These are phyloP conservation scores for Saccharomycopsis oosterbeekiorum DNA, from an alignment of 805 yeast genomes.

Conservation along the genomic window DNA sequence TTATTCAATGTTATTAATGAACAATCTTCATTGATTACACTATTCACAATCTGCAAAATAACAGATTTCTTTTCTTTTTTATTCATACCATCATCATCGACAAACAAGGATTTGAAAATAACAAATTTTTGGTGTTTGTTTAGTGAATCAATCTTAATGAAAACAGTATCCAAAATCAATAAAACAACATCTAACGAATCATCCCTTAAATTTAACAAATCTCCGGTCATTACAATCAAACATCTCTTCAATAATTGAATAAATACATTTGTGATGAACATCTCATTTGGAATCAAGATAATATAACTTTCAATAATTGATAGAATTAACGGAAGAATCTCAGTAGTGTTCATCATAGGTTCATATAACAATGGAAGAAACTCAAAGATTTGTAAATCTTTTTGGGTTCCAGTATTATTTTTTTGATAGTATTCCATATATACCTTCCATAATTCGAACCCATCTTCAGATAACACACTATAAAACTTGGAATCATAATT, in stretches of 20 bases:
- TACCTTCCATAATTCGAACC: slow-evolving; percentile 74
- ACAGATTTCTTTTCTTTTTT: neutral
- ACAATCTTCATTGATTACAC: slow-evolving; percentile 23
- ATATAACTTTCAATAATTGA: slow-evolving; percentile 56
- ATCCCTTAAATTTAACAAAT: slow-evolving; percentile 55
- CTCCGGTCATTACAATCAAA: slow-evolving; percentile 42
- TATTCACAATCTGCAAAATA: slow-evolving; percentile 24
- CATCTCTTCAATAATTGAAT: slow-evolving; percentile 29
- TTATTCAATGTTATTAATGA: slow-evolving; percentile 24
- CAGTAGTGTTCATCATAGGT: slow-evolving; percentile 64
- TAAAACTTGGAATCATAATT: slow-evolving; percentile 47
- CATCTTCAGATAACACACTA: slow-evolving; percentile 69
- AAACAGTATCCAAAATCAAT: slow-evolving; percentile 42
- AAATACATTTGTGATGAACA: slow-evolving; percentile 29
- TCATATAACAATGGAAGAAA: slow-evolving; percentile 43
- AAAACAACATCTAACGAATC: slow-evolving; percentile 52
- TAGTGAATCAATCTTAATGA: slow-evolving; percentile 29
- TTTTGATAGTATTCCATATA: slow-evolving; percentile 43
- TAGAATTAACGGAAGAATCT: slow-evolving; percentile 54
- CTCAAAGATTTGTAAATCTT: slow-evolving; percentile 29
- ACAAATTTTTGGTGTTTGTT: slow-evolving; percentile 21
- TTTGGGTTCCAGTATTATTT: slow-evolving; percentile 18
- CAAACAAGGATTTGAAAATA: slow-evolving; percentile 18
- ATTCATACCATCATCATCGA: neutral
- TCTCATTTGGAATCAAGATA: slow-evolving; percentile 33